Conservation (phyloP, 2,329 filamentous ascomycete genomes). For the Hypocreales sp. region DNA sequence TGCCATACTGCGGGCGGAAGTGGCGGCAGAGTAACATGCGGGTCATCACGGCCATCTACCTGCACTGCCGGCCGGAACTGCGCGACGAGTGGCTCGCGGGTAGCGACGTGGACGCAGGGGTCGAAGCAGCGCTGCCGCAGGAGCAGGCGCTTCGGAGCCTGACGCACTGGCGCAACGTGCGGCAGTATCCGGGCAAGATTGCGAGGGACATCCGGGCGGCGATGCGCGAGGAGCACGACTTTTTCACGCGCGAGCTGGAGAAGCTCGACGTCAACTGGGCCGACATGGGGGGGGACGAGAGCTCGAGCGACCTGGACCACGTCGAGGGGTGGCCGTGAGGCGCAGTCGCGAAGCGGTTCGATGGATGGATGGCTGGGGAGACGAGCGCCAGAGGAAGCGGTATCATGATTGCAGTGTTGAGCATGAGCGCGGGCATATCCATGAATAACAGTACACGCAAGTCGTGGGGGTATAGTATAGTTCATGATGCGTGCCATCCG, state of each 20-base stretch:
- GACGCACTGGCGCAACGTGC: conserved; percentile 89
- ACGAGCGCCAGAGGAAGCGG: background rate
- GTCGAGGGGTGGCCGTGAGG: conserved; percentile 13
- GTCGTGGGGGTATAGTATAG: no score
- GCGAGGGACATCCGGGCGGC: conserved; percentile 39
- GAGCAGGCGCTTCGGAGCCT: conserved; percentile 81
- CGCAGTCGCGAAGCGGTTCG: no score
- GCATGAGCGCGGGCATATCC: no score
- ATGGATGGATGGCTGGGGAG: background rate
- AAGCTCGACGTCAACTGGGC: conserved; percentile 44
- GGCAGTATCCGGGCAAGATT: conserved; percentile 68
- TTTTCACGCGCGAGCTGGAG: conserved; percentile 64
- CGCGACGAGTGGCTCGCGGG: conserved; percentile 91
- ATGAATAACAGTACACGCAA: no score
- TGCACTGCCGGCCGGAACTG: conserved; percentile 84
- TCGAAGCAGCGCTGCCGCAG: conserved; percentile 80
- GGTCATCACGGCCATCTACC: conserved; percentile 91
- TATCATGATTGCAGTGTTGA: background rate
- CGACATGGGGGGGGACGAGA: conserved; percentile 21
- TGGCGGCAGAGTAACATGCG: conserved; percentile 98
- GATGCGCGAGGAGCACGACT: conserved; percentile 60
- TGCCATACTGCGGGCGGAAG: conserved; percentile 94
- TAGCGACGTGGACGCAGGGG: conserved; percentile 80
- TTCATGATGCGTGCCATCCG: no score
- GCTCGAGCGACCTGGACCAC: conserved; percentile 17